Evolutionary conservation across 176 grass and related monocot species (phyloP), one percentile per base, ranked within the genome.

Genomic region (Hsuehochloa calcarea): DNA sequence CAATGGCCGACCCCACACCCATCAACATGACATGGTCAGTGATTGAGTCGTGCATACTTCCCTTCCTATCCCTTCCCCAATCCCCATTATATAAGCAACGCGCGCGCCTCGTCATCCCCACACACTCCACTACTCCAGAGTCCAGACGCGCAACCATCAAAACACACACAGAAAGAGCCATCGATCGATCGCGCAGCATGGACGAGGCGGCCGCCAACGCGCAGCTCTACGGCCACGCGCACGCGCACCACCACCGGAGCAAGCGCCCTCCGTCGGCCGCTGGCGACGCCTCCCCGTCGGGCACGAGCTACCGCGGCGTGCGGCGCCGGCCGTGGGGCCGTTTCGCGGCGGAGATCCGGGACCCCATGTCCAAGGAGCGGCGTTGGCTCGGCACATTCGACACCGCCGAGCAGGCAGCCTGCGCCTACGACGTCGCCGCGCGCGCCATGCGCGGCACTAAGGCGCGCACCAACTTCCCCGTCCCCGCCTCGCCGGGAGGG

Each of bases 341-440:
- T 44, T 99, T 94, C 77, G 96, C 96, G 6, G 96, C 96, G 7
- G 96, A 99, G 90, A 99, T 99, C 78, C 84, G 96, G 8, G 96
- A 99, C 65, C 96, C 96, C 7, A 58, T 84, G 74, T 91, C 96
- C 67, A 99, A 95, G 81, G 96, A 92, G 78, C 90, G 96, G 23
- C 90, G 91, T 11, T 99, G 96, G 96, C 91, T 99, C 6, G 96
- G 96, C 55, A 99, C 96, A 17, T 99, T 96, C 78, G 96, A 99
- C 88, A 99, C 96, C 10, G 96, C 96, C 31, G 96, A 99, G 70
- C 93, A 99, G 88, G 96, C 96, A 1, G 96, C 96, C 58, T 96
- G 90, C 80, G 96, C 96, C 40, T 99, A 99, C 81, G 96, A 99
- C 78, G 82, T 96, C 72, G 96, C 96, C 3, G 96, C 96, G 69